Evolutionary conservation across 2,329 filamentous ascomycete species (phyloP), one percentile per base, ranked within the genome.

Genomic region (Cladosporium colombiae): DNA sequence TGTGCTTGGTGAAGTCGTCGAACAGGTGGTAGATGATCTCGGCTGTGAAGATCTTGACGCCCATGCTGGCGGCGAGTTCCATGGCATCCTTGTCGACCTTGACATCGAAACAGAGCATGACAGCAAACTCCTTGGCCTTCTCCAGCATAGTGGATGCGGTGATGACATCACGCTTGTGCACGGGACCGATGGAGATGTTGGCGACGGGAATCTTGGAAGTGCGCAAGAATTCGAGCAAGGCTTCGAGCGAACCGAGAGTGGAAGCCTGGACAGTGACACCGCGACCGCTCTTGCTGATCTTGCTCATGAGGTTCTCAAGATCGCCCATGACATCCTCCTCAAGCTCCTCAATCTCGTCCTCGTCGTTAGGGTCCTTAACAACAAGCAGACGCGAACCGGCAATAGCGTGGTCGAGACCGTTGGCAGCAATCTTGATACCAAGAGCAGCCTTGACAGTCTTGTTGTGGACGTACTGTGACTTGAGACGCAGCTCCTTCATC

Each of bases 1-100:
- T 97, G 80, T 99, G 94, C 79, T 91, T 92, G 52, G 91, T 98
- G 81, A 99, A 99, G 70, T 91, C 85, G 79, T 99, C 96, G 78
- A 99, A 99, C 66, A 99, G 84, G 79, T 99, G 95, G 80, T 99
- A 99, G 76, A 99, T 99, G 74, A 99, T 99, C 79, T 99, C 94
- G 2, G 96, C 95, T 3, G 92, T 96, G 83, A 99, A 99, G 74
- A 99, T 91, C 84, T 96, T 98, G 81, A 99, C 91, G 61, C 93
- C 93, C 68, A 96, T 89, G 65, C 98, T 93, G 21, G 97, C 92
- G 13, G 95, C 95, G 74, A 98, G 96, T 11, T 87, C 85, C 70
- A 90, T 88, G 0, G 95, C 95, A 77, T 99, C 95, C 80, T 97
- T 98, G 81, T 99, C 95, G 18, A 99, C 92, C 83, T 97, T 98